phyloP scores from a whole-genome alignment of 768 basidiomycete genomes.

The Macrolepiota fuliginosa region DNA sequence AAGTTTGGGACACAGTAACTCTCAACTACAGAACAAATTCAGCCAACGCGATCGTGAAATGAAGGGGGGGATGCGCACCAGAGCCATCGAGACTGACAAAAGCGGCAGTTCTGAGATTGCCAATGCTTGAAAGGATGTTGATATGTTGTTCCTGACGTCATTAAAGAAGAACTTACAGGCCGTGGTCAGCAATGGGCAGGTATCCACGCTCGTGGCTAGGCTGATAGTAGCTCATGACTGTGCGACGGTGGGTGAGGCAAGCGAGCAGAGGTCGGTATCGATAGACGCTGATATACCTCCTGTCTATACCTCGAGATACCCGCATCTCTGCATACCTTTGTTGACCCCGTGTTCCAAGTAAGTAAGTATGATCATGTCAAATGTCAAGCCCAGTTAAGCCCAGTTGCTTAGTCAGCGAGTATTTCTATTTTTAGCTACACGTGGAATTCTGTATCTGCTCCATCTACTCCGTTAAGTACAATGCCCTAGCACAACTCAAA shows the following conservation, averaged over 20 bases:
- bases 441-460: not conserved
- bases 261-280: not conserved
- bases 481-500: not conserved
- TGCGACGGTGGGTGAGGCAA: slow-evolving; percentile 19
- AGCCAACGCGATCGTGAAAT: not conserved
- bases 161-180: slow-evolving; percentile 47
- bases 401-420: not conserved
- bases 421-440: not conserved
- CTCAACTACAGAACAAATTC: slow-evolving; percentile 55
- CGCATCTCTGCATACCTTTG: slow-evolving; percentile 6
- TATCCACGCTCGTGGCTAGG: slow-evolving; percentile 63
- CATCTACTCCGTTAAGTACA: not conserved
- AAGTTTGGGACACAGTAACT: slow-evolving; percentile 93
- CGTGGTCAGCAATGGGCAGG: slow-evolving; percentile 76
- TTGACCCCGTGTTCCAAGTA: not conserved
- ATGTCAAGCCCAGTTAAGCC: not conserved
- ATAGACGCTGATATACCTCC: slow-evolving; percentile 2
- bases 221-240: slow-evolving; percentile 50
- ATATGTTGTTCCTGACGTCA: slow-evolving; percentile 4
- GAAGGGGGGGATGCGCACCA: slow-evolving; percentile 39
- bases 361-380: too few relatives aligned
- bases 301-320: slow-evolving; percentile 10
- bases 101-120: slow-evolving; percentile 81
- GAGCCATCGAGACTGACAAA: slow-evolving; percentile 83
- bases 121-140: slow-evolving; percentile 51